phyloP scores from a whole-genome alignment of 441 rosid species.

The Raphanus hybrid region DNA sequence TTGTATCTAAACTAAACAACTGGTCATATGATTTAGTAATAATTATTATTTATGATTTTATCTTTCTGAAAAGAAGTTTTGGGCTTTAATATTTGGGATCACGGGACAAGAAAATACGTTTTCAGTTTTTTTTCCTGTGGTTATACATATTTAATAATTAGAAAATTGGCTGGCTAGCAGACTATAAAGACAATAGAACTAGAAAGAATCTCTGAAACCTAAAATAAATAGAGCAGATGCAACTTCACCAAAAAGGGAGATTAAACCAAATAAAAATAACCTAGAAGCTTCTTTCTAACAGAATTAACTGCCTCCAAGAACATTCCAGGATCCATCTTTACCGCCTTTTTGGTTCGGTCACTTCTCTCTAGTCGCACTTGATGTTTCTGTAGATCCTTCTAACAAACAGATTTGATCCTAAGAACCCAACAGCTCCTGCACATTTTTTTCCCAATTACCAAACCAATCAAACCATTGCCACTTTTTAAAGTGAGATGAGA shows the following conservation, averaged over 20 bases:
- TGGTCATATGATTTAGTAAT: no score
- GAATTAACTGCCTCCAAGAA: constrained; percentile 18
- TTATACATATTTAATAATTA: neutral
- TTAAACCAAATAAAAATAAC: constrained; percentile 9
- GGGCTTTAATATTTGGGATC: no score
- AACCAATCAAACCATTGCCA: constrained; percentile 4
- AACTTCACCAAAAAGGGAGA: constrained; percentile 24
- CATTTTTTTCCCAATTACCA: neutral
- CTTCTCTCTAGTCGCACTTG: constrained; percentile 25
- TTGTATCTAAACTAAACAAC: no score
- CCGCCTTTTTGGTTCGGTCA: neutral
- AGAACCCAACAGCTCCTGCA: constrained; percentile 90
- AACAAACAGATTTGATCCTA: constrained; percentile 90
- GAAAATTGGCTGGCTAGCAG: neutral
- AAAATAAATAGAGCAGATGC: constrained; percentile 24
- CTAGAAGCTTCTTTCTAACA: constrained; percentile 15
- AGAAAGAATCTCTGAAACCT: constrained; percentile 14
- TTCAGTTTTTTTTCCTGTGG: neutral
- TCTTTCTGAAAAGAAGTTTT: no score
- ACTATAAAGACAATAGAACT: constrained; percentile 9
- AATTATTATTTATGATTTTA: no score
- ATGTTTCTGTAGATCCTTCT: constrained; percentile 77
- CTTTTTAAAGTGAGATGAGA: neutral
- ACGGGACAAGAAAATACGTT: no score
- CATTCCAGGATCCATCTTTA: constrained; percentile 16